A percentile compares a stretch with the other conserved stretches of the same genome.
Evolutionary conservation across 2,329 filamentous ascomycete species (phyloP).

Genomic region (Alternaria ethzedia): DNA sequence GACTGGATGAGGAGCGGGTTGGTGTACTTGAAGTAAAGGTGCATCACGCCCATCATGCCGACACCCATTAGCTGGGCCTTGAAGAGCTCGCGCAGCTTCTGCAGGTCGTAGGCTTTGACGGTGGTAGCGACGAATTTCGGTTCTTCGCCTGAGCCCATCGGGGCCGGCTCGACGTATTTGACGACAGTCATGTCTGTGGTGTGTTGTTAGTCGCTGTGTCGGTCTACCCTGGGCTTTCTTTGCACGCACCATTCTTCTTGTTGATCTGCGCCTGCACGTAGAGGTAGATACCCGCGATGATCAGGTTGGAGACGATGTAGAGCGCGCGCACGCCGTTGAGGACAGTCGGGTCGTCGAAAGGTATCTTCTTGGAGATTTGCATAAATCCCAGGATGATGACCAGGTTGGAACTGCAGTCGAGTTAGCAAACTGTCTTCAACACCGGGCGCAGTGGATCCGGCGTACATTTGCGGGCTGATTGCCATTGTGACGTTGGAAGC

Average conservation of each 20-base stretch:
- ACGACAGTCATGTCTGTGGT: conserved; percentile 87
- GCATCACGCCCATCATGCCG: conserved; percentile 98
- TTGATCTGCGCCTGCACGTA: conserved; percentile 87
- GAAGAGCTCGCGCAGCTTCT: conserved; percentile 83
- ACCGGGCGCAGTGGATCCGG: conserved; percentile 1
- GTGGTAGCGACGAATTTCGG: conserved; percentile 97
- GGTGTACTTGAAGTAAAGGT: conserved; percentile 99
- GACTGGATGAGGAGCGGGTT: conserved; percentile 98
- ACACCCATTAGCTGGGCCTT: conserved; percentile 94
- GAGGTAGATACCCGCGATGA: conserved; percentile 84
- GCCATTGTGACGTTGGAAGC: conserved; percentile 36
- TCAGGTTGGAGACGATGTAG: conserved; percentile 75
- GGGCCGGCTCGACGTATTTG: conserved; percentile 96
- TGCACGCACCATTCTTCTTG: conserved; percentile 87
- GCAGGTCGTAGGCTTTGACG: conserved; percentile 89
- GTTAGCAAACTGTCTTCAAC: conserved; percentile 33
- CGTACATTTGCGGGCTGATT: conserved; percentile 48
- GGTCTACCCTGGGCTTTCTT: neutral
- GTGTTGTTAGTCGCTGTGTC: conserved; percentile 18
- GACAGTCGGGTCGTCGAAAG: conserved; percentile 85
- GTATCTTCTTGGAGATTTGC: conserved; percentile 95
- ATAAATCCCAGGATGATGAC: conserved; percentile 73
- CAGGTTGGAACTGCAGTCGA: conserved; percentile 41
- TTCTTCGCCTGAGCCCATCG: conserved; percentile 92
- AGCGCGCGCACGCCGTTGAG: conserved; percentile 68